Base-by-base conservation (phyloP, 495 filamentous ascomycete genomes). In the Aspergillus asperescens region DNA sequence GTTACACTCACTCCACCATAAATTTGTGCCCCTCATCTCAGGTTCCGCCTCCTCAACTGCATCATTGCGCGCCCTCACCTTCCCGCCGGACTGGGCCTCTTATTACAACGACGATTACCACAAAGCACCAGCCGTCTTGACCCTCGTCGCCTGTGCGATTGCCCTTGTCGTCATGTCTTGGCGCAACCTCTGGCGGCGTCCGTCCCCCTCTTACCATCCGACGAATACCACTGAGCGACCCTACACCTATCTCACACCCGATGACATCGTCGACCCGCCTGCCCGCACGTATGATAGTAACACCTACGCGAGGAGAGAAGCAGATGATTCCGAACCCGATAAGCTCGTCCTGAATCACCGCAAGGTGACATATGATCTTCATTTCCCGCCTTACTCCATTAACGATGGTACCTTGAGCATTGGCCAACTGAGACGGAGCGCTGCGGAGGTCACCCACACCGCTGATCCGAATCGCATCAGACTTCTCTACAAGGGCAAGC, bases 351-450 rank as follows among this genome's bases (percentile, higher is more conserved):
- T 94, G 52, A 84, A 81, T 62, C 78, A 89, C 69, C 83, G 82
- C 55, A 77, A 80, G 44, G 69, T 81, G 44, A 84, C 78, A n/a
- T 89, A 90, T 62, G 82, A 83, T 0, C 74, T 89, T 13, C 83
- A 86, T 56, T 95, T 95, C 66, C 85, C 85, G 1, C 81, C 88
- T 5, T 91, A 85, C 62, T 83, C 84, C 27, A 95, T 96, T 65
- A 81, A 81, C 46, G 87, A 91, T 59, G 88, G 88, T 1, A 77
- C 78, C 45, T 72, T 95, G 44, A 80, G 74, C 15, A 81, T 94
- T 31, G 71, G 79, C 41, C 82, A 86, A 47, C 71, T 95, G 28
- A 75, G 84, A 22, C 72, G 80, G 27, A 78, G 79, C 5, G 87
- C 84, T 8, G 84, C 81, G 18, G 69, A 81, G 48, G 75, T 85